Evolutionary conservation across 225 moss, liverwort and hornwort species (phyloP).

Genomic region (Polytrichum formosum): DNA sequence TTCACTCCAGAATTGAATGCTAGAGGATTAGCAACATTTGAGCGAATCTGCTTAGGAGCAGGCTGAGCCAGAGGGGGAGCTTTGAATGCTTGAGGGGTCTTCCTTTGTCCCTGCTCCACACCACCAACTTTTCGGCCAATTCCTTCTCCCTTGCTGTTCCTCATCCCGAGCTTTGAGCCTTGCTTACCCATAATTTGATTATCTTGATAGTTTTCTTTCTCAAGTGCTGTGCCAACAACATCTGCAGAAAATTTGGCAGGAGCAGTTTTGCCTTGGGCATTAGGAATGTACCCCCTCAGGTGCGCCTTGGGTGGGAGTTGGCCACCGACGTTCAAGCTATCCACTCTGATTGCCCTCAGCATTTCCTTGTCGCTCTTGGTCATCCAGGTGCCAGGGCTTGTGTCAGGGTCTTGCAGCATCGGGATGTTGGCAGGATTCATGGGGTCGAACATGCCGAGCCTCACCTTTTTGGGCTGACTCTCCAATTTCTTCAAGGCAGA

Average conservation of each 20-base stretch:
- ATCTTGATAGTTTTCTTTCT: conserved; percentile 8
- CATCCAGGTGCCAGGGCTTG: conserved; percentile 66
- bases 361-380: conserved; percentile 80
- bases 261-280: neutral
- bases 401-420: conserved; percentile 91
- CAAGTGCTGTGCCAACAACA: conserved; percentile 4
- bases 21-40: neutral
- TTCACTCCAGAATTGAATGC: neutral
- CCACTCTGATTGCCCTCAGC: conserved; percentile 56
- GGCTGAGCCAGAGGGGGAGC: neutral
- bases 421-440: conserved; percentile 88
- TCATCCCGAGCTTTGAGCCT: neutral
- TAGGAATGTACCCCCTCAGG: conserved; percentile 19
- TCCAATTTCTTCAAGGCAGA: conserved; percentile 33
- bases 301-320: conserved; percentile 22
- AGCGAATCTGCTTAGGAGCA: neutral
- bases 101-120: neutral
- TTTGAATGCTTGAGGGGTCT: conserved; percentile 8
- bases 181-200: conserved; percentile 11
- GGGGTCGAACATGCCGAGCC: conserved; percentile 39
- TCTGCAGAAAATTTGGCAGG: conserved; percentile 10
- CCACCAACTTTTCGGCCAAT: neutral
- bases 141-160: neutral
- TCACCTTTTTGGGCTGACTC: conserved; percentile 31
- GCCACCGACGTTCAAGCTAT: conserved; percentile 16